These are phyloP conservation scores for Lactifluus hygrophoroides DNA, from an alignment of 768 basidiomycete genomes.

Conservation along the genomic window DNA sequence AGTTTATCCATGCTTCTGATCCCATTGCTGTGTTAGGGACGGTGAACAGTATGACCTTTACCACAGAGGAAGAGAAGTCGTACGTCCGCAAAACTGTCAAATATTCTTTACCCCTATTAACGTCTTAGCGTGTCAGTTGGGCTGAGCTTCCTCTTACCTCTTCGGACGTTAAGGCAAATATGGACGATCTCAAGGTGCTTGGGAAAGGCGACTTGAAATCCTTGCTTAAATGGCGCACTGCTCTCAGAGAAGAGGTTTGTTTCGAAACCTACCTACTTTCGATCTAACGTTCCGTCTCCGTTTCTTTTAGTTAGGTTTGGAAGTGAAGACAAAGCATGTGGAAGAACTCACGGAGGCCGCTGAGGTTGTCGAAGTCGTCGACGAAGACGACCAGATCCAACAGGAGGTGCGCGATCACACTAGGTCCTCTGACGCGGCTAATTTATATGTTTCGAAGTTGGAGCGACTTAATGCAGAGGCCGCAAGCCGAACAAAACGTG, in stretches of 20 bases:
- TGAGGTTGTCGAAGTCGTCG: slow-evolving; percentile 57
- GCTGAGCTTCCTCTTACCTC: slow-evolving; percentile 62
- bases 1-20: slow-evolving; percentile 64
- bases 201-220: slow-evolving; percentile 97
- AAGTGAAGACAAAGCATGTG: slow-evolving; percentile 62
- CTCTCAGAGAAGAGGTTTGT: slow-evolving; percentile 81
- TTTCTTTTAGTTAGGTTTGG: slow-evolving; percentile 61
- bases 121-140: slow-evolving; percentile 45
- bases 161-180: slow-evolving; percentile 71
- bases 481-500: slow-evolving; percentile 63
- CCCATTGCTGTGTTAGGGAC: slow-evolving; percentile 73
- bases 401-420: slow-evolving; percentile 57
- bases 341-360: slow-evolving; percentile 70
- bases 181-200: slow-evolving; percentile 88
- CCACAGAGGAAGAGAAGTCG: slow-evolving; percentile 78
- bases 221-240: slow-evolving; percentile 83
- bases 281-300: neutral
- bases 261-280: slow-evolving; percentile 6
- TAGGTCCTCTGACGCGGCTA: slow-evolving; percentile 11
- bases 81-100: slow-evolving; percentile 28
- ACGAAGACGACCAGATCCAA: slow-evolving; percentile 85
- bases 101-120: slow-evolving; percentile 5
- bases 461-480: slow-evolving; percentile 76
- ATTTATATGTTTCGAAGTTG: slow-evolving; percentile 45
- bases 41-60: slow-evolving; percentile 69